These are phyloP conservation scores for Styphnolobium japonicum DNA, from an alignment of 306 rosid genomes.

Conservation along the genomic window DNA sequence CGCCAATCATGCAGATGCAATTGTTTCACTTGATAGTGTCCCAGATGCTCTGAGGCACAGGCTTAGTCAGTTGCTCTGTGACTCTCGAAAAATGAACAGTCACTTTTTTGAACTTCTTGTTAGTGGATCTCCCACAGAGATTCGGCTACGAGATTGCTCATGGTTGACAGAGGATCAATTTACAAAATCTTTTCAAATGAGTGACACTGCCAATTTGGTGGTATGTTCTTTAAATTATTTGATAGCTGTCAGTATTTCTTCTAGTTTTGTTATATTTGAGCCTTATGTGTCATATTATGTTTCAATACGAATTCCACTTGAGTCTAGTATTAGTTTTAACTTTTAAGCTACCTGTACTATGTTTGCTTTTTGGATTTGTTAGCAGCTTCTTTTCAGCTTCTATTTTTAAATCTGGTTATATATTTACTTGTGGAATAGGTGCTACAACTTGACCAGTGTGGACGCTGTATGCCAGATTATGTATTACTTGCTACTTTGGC, in stretches of 20 bases:
- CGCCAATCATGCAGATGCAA: slow-evolving; percentile 56
- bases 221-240: slow-evolving; percentile 33
- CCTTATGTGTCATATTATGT: not conserved
- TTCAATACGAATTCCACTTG: not conserved
- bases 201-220: slow-evolving; percentile 50
- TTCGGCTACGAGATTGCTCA: slow-evolving; percentile 71
- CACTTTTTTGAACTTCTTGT: slow-evolving; percentile 54
- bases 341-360: no score
- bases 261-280: not conserved
- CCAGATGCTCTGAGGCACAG: slow-evolving; percentile 59
- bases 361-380: not conserved
- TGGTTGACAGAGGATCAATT: slow-evolving; percentile 81
- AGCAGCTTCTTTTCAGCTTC: not conserved
- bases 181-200: slow-evolving; percentile 36
- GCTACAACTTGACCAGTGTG: slow-evolving; percentile 81
- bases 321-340: not conserved
- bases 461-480: slow-evolving; percentile 70
- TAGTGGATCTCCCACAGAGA: slow-evolving; percentile 63
- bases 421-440: slow-evolving; percentile 52
- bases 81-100: slow-evolving; percentile 59
- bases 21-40: slow-evolving; percentile 63
- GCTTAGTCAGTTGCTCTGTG: slow-evolving; percentile 62
- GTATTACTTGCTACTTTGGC: slow-evolving; percentile 46
- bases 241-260: not conserved
- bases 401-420: slow-evolving; percentile 6